A percentile compares a stretch with the other conserved stretches of the same genome.
These are phyloP conservation scores for Phyllosticta ampelicida DNA, from an alignment of 2,329 filamentous ascomycete species.

Conservation along the genomic window DNA sequence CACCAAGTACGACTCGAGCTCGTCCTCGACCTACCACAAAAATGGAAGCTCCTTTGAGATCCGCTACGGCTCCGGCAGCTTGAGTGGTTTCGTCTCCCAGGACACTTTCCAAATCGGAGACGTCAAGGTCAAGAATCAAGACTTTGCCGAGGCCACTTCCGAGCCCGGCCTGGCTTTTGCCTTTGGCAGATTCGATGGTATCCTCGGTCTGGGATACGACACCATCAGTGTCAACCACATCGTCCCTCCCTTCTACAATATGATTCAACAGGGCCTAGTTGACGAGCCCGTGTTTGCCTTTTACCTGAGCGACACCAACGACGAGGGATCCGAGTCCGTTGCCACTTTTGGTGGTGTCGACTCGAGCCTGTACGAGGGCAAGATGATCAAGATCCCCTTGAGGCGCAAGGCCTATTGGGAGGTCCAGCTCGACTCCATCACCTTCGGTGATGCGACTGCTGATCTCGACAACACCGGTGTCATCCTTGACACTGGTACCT, in stretches of 20 bases:
- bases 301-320: slow-evolving; percentile 72
- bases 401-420: slow-evolving; percentile 99
- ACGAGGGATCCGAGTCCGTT: slow-evolving; percentile 66
- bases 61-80: slow-evolving; percentile 84
- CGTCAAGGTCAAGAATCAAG: slow-evolving; percentile 74
- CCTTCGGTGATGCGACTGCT: slow-evolving; percentile 73
- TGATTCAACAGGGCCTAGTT: slow-evolving; percentile 79
- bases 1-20: slow-evolving; percentile 85
- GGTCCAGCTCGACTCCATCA: slow-evolving; percentile 87
- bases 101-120: slow-evolving; percentile 83
- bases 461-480: slow-evolving; percentile 91
- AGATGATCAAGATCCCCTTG: slow-evolving; percentile 86
- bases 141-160: slow-evolving; percentile 91
- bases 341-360: slow-evolving; percentile 85
- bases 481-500: slow-evolving; percentile 97
- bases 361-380: slow-evolving; percentile 68
- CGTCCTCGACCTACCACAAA: slow-evolving; percentile 83
- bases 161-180: slow-evolving; percentile 96
- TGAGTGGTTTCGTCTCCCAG: slow-evolving; percentile 88
- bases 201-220: slow-evolving; percentile 87
- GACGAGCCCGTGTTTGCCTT: slow-evolving; percentile 94
- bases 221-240: slow-evolving; percentile 96
- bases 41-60: slow-evolving; percentile 92
- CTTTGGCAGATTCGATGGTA: slow-evolving; percentile 95
- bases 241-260: slow-evolving; percentile 90